phyloP scores from a whole-genome alignment of 257 asterid species.

The Buddleja alternifolia region DNA sequence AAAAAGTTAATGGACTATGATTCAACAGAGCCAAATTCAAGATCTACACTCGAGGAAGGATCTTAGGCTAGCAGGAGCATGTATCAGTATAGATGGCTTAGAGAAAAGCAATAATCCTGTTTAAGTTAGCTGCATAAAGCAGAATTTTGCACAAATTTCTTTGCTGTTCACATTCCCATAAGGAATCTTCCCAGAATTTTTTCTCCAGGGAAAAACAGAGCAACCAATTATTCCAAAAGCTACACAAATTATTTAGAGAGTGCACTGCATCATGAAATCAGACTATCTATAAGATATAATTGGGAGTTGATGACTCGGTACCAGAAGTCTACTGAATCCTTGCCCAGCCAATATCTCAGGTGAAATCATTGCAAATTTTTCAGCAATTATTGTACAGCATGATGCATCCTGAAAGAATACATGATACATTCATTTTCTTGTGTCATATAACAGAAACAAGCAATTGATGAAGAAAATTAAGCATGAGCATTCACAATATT shows the following conservation, averaged over 20 bases:
- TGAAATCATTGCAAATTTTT: slow-evolving; percentile 54
- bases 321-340: slow-evolving; percentile 87
- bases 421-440: not conserved
- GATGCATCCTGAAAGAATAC: slow-evolving; percentile 64
- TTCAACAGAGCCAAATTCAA: slow-evolving; percentile 11
- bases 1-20: not conserved
- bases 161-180: too few relatives aligned
- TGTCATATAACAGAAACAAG: not conserved
- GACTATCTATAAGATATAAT: slow-evolving; percentile 7
- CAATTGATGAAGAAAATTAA: not conserved
- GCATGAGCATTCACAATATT: not conserved
- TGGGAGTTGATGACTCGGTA: slow-evolving; percentile 34
- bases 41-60: slow-evolving; percentile 6
- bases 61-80: not conserved
- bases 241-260: not conserved
- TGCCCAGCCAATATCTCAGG: slow-evolving; percentile 76
- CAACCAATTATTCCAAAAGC: not conserved
- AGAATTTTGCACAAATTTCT: too few relatives aligned
- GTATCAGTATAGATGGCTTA: not conserved
- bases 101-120: too few relatives aligned
- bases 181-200: too few relatives aligned
- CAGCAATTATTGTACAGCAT: slow-evolving; percentile 73
- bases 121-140: too few relatives aligned
- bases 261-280: not conserved
- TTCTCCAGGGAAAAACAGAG: not conserved